Base-by-base conservation (phyloP, 208 protist genomes). In the Wallacemonas sp. region DNA sequence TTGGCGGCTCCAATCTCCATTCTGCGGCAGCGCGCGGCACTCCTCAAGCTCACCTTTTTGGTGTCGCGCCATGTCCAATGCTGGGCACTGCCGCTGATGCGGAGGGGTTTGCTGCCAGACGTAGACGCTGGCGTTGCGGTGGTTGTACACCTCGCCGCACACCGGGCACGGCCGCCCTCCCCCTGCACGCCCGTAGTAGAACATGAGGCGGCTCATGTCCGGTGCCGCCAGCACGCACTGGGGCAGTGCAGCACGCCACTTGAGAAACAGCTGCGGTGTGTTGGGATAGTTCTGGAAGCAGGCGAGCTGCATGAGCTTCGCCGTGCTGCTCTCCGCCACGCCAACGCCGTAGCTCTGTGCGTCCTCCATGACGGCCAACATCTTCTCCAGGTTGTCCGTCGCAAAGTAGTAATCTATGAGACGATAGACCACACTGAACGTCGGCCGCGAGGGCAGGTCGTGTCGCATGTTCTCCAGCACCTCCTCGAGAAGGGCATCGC, bases 381-480 rank as follows among this genome's bases (percentile, higher is more conserved):
- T 87, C 79, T 96, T 96, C 38, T 94, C 81, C 31, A 94, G 77
- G 73, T 96, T 96, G 62, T 96, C 90, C 19, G 88, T 89, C 51
- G 90, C 84, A 62, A 96, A 96, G 79, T 94, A 96, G 77, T 96
- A 96, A 66, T 96, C 90, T 19, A 88, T 83, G 45, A 96, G 77
- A 54, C 90, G 87, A 69, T 87, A 94, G 66, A 90, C 77, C 24
- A 96, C 65, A 49, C 84, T 90, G 68, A 96, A 96, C 46, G 79
- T 85, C 14, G 87, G 88, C 11, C 87, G 70, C 0, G 80, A 86
- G 2, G 87, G 87, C 15, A 94, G 82, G 59, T 91, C 77, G 11
- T 86, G 63, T 1, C 79, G 79, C 42, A 94, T 72, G 66, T 76
- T 70, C 46, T 89, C 80, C 19, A 96, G 70, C 68, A 96, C 53